These are phyloP conservation scores for Crucibulum laeve DNA, from an alignment of 768 basidiomycete genomes.

Conservation along the genomic window DNA sequence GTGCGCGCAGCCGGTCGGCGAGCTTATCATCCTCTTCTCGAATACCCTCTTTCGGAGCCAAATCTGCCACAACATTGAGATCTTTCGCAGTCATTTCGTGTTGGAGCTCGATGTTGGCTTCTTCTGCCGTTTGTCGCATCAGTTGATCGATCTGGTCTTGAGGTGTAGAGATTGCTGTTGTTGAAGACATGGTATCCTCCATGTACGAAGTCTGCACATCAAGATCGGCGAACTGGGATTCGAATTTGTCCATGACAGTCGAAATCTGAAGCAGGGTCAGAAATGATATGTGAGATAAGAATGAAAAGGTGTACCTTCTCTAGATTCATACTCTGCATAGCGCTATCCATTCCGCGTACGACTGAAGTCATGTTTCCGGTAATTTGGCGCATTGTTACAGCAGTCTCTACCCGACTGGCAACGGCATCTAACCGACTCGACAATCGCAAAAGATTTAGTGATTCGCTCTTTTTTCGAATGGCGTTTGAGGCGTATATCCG, in stretches of 20 bases:
- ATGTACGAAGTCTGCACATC: slow-evolving; percentile 98
- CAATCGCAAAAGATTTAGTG: slow-evolving; percentile 85
- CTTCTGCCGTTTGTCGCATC: slow-evolving; percentile 92
- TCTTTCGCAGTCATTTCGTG: slow-evolving; percentile 79
- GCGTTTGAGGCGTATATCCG: slow-evolving; percentile 98
- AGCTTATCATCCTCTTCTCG: slow-evolving; percentile 79
- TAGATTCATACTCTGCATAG: slow-evolving; percentile 99
- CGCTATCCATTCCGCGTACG: slow-evolving; percentile 97
- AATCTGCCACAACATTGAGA: slow-evolving; percentile 53
- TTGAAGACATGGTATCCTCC: slow-evolving; percentile 94
- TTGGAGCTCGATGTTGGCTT: slow-evolving; percentile 92
- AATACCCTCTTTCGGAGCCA: slow-evolving; percentile 45
- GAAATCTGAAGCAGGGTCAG: slow-evolving; percentile 64
- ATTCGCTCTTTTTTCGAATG: slow-evolving; percentile 96
- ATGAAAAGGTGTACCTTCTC: slow-evolving; percentile 64
- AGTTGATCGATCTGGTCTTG: slow-evolving; percentile 96
- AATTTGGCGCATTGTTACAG: slow-evolving; percentile 95
- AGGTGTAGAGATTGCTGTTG: slow-evolving; percentile 89
- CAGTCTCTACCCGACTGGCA: slow-evolving; percentile 94
- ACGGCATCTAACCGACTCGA: slow-evolving; percentile 95
- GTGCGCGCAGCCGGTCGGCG: slow-evolving; percentile 83
- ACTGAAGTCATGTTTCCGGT: slow-evolving; percentile 97
- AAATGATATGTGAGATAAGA: not conserved
- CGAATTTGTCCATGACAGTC: slow-evolving; percentile 98
- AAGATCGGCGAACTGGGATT: slow-evolving; percentile 91